Percentiles rank a stretch among this genome's conserved stretches.
Conservation (phyloP, 768 basidiomycete genomes). For the Lactarius quietus region DNA sequence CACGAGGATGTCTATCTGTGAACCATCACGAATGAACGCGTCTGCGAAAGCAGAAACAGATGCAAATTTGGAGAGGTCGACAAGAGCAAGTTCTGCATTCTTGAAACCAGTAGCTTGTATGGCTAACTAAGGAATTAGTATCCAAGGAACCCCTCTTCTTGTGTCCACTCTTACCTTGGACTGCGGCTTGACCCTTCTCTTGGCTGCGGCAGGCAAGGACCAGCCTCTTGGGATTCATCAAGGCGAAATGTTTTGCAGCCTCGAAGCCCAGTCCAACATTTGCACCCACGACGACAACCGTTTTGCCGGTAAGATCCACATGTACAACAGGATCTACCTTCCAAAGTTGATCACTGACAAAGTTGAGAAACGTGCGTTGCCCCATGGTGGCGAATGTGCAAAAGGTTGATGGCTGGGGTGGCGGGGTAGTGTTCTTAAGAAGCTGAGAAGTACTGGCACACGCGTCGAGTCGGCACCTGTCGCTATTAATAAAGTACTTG, state of each 20-base stretch:
- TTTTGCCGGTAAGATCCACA: constrained; percentile 23
- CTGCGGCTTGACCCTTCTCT: constrained; percentile 18
- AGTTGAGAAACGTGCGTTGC: neutral
- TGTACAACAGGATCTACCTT: constrained; percentile 12
- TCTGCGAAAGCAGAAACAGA: constrained; percentile 31
- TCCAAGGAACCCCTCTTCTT: neutral
- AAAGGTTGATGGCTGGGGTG: neutral
- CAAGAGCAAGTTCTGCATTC: constrained; percentile 16
- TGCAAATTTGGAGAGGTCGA: constrained; percentile 31
- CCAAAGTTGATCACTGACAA: constrained; percentile 13
- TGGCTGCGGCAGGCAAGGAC: constrained; percentile 21
- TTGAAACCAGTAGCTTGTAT: constrained; percentile 23
- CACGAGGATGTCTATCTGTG: constrained; percentile 31
- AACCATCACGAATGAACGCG: constrained; percentile 26
- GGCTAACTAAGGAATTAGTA: neutral
- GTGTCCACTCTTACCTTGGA: constrained; percentile 10
- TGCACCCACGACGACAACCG: constrained; percentile 25
- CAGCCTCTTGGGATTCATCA: constrained; percentile 22
- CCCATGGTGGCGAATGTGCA: constrained; percentile 14
- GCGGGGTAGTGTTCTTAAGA: too few relatives aligned
- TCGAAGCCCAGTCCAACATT: constrained; percentile 25
- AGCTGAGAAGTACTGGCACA: too few relatives aligned
- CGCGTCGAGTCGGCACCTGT: neutral
- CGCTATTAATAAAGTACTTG: neutral
- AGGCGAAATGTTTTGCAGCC: constrained; percentile 24